Conservation (phyloP, 768 basidiomycete species). For the Boletus vinaceobasis region DNA sequence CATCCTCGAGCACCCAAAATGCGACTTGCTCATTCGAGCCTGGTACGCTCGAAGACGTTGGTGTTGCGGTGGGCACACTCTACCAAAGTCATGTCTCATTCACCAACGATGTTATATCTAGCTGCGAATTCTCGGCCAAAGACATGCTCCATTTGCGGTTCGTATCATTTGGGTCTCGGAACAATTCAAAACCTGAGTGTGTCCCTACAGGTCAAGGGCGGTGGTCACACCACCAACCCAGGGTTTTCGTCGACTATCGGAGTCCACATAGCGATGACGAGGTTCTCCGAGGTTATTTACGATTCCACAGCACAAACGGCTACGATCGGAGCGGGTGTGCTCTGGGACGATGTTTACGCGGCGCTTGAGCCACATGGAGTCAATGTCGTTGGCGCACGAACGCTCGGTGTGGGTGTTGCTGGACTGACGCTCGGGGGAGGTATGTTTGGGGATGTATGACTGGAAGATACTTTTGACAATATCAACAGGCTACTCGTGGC, state of each 20-base stretch:
- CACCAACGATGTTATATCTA: not conserved
- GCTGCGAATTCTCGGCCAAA: conserved; percentile 38
- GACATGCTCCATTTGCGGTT: conserved; percentile 31
- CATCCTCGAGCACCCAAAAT: conserved; percentile 43
- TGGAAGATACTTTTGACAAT: not conserved
- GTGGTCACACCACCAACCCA: conserved; percentile 54
- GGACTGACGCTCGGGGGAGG: conserved; percentile 58
- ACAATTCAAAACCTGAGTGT: not conserved
- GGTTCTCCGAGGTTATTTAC: conserved; percentile 42
- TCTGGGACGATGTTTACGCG: conserved; percentile 65
- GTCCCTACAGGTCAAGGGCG: conserved; percentile 53
- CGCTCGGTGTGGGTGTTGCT: conserved; percentile 56
- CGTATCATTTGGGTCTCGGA: not conserved
- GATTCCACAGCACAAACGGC: conserved; percentile 37
- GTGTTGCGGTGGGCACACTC: conserved; percentile 41
- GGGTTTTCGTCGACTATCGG: conserved; percentile 57
- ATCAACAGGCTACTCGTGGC: conserved; percentile 34
- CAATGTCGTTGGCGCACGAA: conserved; percentile 53
- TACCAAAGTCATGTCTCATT: not conserved
- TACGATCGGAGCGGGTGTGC: conserved; percentile 37
- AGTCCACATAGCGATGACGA: conserved; percentile 53
- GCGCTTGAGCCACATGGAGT: conserved; percentile 44
- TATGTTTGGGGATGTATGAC: conserved; percentile 4
- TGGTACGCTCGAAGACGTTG: conserved; percentile 50
- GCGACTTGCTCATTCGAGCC: conserved; percentile 59